A percentile compares a stretch with the other conserved stretches of the same genome.
Conservation (phyloP, 192 early-diverging fungal species). For the Backusella circina region DNA sequence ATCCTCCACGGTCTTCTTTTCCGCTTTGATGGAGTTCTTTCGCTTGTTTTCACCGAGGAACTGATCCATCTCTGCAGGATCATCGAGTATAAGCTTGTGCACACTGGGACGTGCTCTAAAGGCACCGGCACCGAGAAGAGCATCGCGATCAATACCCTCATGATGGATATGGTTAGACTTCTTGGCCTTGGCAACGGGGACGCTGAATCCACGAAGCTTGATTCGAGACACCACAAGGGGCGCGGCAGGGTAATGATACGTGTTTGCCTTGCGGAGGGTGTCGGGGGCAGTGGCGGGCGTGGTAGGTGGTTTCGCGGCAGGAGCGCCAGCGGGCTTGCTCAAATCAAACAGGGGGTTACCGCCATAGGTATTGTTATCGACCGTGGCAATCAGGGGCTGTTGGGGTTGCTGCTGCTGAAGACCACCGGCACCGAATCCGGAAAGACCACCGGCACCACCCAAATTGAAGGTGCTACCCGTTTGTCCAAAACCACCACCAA, state of each 20-base stretch:
- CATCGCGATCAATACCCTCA: slow-evolving; percentile 35
- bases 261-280: slow-evolving; percentile 61
- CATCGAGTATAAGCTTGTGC: background rate
- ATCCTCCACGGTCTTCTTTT: no score
- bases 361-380: slow-evolving; percentile 89
- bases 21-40: background rate
- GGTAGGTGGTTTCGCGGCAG: background rate
- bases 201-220: slow-evolving; percentile 62
- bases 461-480: slow-evolving; percentile 18
- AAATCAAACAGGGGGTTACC: slow-evolving; percentile 73
- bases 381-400: slow-evolving; percentile 57
- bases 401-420: slow-evolving; percentile 6
- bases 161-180: slow-evolving; percentile 17
- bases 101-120: slow-evolving; percentile 29
- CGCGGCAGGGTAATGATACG: slow-evolving; percentile 66
- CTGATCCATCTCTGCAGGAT: background rate
- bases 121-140: slow-evolving; percentile 58
- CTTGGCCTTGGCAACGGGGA: slow-evolving; percentile 28
- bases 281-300: slow-evolving; percentile 29
- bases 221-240: slow-evolving; percentile 70
- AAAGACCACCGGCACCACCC: slow-evolving; percentile 27
- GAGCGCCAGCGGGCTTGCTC: slow-evolving; percentile 16
- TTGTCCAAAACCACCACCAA: slow-evolving; percentile 43
- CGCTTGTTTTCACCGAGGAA: background rate
- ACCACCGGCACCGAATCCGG: slow-evolving; percentile 37